phyloP scores from a whole-genome alignment of 2,329 filamentous ascomycete species.

The Daldinia eschscholtzii region DNA sequence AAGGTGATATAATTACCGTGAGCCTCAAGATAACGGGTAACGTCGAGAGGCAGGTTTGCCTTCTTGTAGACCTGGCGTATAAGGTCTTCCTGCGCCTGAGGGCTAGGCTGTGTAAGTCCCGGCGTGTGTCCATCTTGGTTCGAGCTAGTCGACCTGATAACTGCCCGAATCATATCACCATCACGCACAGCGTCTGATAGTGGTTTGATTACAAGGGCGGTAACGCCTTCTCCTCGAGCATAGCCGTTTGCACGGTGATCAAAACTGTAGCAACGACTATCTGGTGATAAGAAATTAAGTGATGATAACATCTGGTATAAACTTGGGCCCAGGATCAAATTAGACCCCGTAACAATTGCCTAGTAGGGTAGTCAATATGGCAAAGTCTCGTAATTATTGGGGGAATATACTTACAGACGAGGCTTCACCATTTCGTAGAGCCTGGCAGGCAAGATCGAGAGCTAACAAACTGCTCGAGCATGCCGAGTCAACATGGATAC shows the following conservation, averaged over 20 bases:
- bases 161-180: conserved; percentile 55
- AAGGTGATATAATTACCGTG: conserved; percentile 40
- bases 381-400: neutral
- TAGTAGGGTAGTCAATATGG: conserved; percentile 14
- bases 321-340: conserved; percentile 52
- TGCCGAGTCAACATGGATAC: conserved; percentile 55
- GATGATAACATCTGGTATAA: conserved; percentile 47
- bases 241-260: conserved; percentile 51
- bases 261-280: conserved; percentile 49
- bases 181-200: conserved; percentile 60
- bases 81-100: conserved; percentile 51
- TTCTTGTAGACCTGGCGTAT: conserved; percentile 53
- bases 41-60: conserved; percentile 40
- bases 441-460: conserved; percentile 49
- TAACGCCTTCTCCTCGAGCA: conserved; percentile 65
- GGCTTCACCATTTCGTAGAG: conserved; percentile 45
- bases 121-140: conserved; percentile 52
- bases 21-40: conserved; percentile 52
- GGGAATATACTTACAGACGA: conserved; percentile 38
- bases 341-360: conserved; percentile 54
- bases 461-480: conserved; percentile 56
- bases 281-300: conserved; percentile 57
- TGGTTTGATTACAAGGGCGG: conserved; percentile 64
- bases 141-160: conserved; percentile 52
- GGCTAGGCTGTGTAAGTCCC: conserved; percentile 49